These are phyloP conservation scores for Juncus inflexus DNA, from an alignment of 176 grass and related monocot genomes.

Conservation along the genomic window DNA sequence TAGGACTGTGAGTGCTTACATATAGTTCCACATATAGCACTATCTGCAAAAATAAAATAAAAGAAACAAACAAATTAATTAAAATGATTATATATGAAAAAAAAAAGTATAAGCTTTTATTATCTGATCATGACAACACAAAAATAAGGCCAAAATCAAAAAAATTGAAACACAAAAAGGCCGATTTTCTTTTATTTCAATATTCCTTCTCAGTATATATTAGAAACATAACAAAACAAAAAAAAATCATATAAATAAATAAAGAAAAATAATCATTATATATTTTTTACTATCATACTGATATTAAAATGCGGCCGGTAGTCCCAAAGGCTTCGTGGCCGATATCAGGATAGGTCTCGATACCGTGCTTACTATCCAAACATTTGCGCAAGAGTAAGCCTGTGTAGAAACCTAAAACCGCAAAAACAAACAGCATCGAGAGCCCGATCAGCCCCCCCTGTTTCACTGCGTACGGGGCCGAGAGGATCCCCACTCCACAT, in stretches of 20 bases:
- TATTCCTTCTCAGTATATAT: too few species aligned
- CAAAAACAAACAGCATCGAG: conserved; percentile 60
- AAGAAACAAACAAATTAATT: conserved; percentile 18
- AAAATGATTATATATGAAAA: not conserved
- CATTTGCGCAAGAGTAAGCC: conserved; percentile 71
- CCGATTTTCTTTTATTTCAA: too few species aligned
- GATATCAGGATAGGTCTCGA: conserved; percentile 87
- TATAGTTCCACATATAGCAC: conserved; percentile 83
- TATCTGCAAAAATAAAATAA: conserved; percentile 52
- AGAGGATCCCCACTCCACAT: conserved; percentile 89
- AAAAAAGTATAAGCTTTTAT: too few species aligned
- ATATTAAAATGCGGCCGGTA: conserved; percentile 60
- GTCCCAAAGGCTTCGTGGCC: conserved; percentile 91
- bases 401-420: conserved; percentile 66
- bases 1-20: conserved; percentile 47
- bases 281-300: conserved; percentile 34
- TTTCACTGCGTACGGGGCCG: conserved; percentile 77
- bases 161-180: too few species aligned
- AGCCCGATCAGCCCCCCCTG: conserved; percentile 75
- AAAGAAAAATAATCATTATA: conserved; percentile 1
- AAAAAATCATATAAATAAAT: too few species aligned
- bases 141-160: too few species aligned
- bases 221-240: not conserved
- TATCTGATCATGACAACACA: too few species aligned
- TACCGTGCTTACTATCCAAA: conserved; percentile 67